Evolutionary conservation across 1,284 basidiomycete genomes (phyloP), one percentile per base, ranked within the genome.

Genomic region (Pseudozyma hubeiensis): DNA sequence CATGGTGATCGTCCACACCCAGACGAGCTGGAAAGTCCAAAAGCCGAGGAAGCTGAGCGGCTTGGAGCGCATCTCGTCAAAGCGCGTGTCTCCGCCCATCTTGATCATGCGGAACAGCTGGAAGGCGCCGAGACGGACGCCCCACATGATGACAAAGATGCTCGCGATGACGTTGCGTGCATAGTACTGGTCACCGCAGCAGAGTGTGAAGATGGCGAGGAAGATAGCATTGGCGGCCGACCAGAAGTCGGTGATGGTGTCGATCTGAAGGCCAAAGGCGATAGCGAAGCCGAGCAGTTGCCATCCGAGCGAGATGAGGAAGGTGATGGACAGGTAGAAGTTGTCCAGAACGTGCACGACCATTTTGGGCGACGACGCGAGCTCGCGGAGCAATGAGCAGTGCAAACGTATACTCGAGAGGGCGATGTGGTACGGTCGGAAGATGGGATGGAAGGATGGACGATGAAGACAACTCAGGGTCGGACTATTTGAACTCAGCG

Each of bases 281-380:
- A 92, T 89, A 13, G 88, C 86, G 78, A 92, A 92, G 6, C 91
- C 91, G 0, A 87, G 69, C 1, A 89, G 85, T 80, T 92, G 91
- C 83, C 89, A 91, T 19, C 85, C 90, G 29, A 89, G 82, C 0
- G 90, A 91, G 61, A 92, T 87, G 40, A 92, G 86, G 29, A 90
- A 84, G 7, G 90, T 90, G 37, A 92, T 86, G n/a, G 86, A 84
- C 5, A 92, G 87, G 79, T 91, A 91, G 81, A 88, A 90, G 46
- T 85, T 84, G 84, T 91, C 90, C 17, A 92, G 87, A 9, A 70
- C 67, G 43, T 75, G 64, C 19, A 75, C 67, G 29, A 66, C 59
- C 72, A 75, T 75, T 3, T 17, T 69, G 44, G 46, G 30, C 35
- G 9, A 19, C 5, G 8, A 16, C 19, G 43, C 13, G 19, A 24